Base-by-base conservation (phyloP, 176 grass and related monocot species). In the Otatea glauca region DNA sequence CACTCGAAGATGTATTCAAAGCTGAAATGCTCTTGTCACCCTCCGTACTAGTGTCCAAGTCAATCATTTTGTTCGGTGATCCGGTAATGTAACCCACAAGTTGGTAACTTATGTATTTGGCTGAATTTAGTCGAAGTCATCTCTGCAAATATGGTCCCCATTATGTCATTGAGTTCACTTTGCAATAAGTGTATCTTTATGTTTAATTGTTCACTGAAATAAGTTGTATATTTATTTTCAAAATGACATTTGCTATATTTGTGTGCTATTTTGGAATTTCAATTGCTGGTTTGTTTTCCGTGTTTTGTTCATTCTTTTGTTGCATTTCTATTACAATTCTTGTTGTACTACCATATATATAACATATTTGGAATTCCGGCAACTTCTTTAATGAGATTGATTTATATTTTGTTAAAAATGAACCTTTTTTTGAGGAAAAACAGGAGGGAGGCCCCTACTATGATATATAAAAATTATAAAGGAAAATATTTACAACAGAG, bases 11-110 rank as follows among this genome's bases (percentile, higher is more conserved):
- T 82, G 58, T 79, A 6, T 90, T 93, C 56, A 93, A 95, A 86
- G 91, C 83, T 81, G 83, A 87, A 65, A 90, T 98, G 76, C 83
- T 98, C 43, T 89, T 73, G 21, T 85, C 89, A 4, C 86, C 95
- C 48, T 92, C 91, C 83, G 94, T 60, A 83, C 67, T 98, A 74
- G 82, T 88, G 56, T 92, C 85, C 51, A 93, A 80, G 78, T 98
- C 88, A 23, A 80, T 74, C 49, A 75, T 84, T 38, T 92, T 95
- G 71, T 80, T 87, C 74, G n/a, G 21, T 50, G 59, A 94, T 43
- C 92, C 92, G 92, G 92, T 90, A 83, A 50, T 68, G 16, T 60
- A 76, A 27, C 48, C 47, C 34, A 68, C 23, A 29, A 15, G 15
- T 76, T 75, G 20, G 35, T 17, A 54, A 51, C 44, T 53, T 75